Base-by-base conservation (phyloP, 2,329 filamentous ascomycete species). In the Microcera coccophila region DNA sequence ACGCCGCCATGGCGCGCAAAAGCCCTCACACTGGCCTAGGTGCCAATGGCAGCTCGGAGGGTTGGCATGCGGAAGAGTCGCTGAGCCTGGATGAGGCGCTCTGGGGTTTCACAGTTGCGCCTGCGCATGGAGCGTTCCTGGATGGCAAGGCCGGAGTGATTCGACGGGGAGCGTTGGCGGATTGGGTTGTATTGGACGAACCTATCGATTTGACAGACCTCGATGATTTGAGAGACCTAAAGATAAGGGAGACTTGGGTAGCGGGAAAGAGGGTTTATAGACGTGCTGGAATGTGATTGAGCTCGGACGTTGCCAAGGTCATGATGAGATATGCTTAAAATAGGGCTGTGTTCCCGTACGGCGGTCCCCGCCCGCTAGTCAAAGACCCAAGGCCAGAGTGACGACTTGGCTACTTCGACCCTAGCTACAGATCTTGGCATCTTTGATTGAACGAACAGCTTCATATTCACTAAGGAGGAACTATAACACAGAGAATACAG, bases 171-270 rank as follows among this genome's bases (percentile, higher is more conserved):
- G 78, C 76, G 1, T 79, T 78, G 59, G 84, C 82, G 0, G 84
- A 87, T 60, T 87, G 82, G 82, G 70, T 87, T 4, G 81, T 87
- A n/a, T 62, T 87, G 11, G 81, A 85, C 49, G 60, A 68, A 47
- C 73, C 78, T 34, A 55, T 85, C 1, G 74, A 76, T 41, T 65
- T 55, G 1, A 60, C 76, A 22, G 66, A 70, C 10, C 45, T 75
- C 3, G 79, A 82, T 44, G 68, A 69, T 11, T 53, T 86, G 41
- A 73, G 78, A 18, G 65, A 64, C 4, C 55, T 83, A 7, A 70
- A 62, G 37, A 81, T 87, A 2, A 70, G 66, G 47, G 82, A 86
- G 67, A 87, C 84, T 1, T 87, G 83, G 83, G 75, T 87, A 26
- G 81, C 68, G 3, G 84, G 83, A 0, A 70, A 53, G 55, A 66